phyloP scores from a whole-genome alignment of 1,139 yeast genomes.

The Lodderomyces jiufengensis region DNA sequence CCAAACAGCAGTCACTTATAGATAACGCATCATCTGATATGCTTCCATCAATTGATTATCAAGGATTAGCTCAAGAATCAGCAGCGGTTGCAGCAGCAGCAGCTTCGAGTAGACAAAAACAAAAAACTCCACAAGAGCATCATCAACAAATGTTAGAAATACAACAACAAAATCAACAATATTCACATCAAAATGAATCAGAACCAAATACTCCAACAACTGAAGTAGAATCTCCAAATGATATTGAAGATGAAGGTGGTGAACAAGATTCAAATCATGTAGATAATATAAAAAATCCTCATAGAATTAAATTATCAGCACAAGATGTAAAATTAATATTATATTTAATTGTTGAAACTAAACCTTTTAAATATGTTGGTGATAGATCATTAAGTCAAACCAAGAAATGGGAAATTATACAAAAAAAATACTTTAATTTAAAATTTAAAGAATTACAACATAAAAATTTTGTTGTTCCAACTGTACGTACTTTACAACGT shows the following conservation, averaged over 20 bases:
- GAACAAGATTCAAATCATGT: conserved; percentile 7
- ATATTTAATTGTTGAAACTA: conserved; percentile 27
- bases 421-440: conserved; percentile 21
- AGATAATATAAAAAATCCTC: conserved; percentile 12
- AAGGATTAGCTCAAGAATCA: conserved; percentile 5
- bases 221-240: conserved; percentile 1
- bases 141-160: background rate
- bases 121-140: background rate
- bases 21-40: too few relatives aligned
- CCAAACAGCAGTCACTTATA: too few relatives aligned
- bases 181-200: background rate
- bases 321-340: conserved; percentile 30
- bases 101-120: background rate
- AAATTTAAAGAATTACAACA: conserved; percentile 14
- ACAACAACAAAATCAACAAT: conserved; percentile 1
- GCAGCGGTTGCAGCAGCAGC: conserved; percentile 3
- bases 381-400: conserved; percentile 32
- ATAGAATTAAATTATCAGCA: conserved; percentile 26
- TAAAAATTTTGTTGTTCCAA: conserved; percentile 23
- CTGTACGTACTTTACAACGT: conserved; percentile 36
- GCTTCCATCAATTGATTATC: conserved; percentile 3
- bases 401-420: conserved; percentile 36
- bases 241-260: background rate
- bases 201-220: conserved; percentile 2
- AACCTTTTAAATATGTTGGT: conserved; percentile 39